A percentile compares a stretch with the other conserved stretches of the same genome.
Evolutionary conservation across 306 rosid species (phyloP).

Genomic region (Rosa persica): DNA sequence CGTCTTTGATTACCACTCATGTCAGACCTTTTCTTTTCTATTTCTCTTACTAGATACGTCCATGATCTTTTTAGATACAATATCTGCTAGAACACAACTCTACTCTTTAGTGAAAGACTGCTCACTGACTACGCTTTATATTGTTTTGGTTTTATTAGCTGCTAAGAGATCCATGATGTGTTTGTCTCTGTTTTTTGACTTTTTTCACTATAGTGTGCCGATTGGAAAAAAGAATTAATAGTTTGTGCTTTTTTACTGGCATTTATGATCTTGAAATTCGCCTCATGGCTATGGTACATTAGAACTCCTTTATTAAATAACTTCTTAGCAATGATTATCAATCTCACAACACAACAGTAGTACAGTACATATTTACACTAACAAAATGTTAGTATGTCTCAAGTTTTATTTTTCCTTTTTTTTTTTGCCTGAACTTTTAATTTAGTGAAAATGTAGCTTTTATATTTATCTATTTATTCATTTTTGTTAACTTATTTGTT

Average conservation of each 20-base stretch:
- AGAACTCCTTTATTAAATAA: neutral
- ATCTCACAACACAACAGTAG: neutral
- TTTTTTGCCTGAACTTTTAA: neutral
- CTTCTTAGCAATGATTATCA: neutral
- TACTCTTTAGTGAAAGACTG: neutral
- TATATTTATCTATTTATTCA: neutral
- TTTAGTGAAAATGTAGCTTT: neutral
- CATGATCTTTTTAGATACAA: neutral
- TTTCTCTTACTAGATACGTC: conserved; percentile 4
- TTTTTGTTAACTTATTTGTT: no score
- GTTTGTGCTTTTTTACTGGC: neutral
- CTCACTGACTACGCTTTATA: neutral
- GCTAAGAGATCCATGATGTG: neutral
- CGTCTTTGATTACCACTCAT: neutral
- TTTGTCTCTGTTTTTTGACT: neutral
- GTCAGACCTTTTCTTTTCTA: neutral
- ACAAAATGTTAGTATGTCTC: neutral
- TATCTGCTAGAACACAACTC: neutral
- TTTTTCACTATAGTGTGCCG: neutral
- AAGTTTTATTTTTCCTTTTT: neutral
- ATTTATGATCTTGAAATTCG: neutral
- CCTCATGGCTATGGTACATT: neutral
- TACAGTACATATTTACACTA: neutral
- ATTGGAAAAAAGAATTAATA: no score
- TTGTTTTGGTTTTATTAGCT: neutral